Percentiles rank a stretch among this genome's conserved stretches.
Evolutionary conservation across 2,329 filamentous ascomycete species (phyloP).

Genomic region (Botryotinia convoluta): DNA sequence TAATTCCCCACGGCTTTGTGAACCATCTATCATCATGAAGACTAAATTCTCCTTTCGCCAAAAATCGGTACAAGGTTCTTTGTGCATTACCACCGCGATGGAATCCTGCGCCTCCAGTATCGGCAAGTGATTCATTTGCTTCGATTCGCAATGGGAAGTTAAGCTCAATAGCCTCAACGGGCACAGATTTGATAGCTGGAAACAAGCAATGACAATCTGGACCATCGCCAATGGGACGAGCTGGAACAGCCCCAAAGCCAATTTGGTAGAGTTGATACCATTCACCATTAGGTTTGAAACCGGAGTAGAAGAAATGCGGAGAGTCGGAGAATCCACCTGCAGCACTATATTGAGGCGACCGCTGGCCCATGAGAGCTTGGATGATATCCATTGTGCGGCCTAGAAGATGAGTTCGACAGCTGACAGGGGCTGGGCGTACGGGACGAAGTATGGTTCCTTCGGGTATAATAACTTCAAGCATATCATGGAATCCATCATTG

Average conservation of each 20-base stretch:
- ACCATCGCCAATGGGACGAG: constrained; percentile 14
- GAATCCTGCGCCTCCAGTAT: constrained; percentile 13
- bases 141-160: constrained; percentile 15
- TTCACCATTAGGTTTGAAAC: constrained; percentile 14
- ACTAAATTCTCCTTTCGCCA: constrained; percentile 12
- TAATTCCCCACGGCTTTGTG: constrained; percentile 15
- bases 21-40: constrained; percentile 18
- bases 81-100: constrained; percentile 13
- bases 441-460: constrained; percentile 11
- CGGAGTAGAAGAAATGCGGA: constrained; percentile 11
- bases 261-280: constrained; percentile 16
- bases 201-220: constrained; percentile 15
- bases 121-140: constrained; percentile 16
- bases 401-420: neutral
- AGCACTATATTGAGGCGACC: constrained; percentile 6
- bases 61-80: constrained; percentile 4
- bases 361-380: constrained; percentile 13
- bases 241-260: constrained; percentile 7
- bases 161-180: constrained; percentile 14
- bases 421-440: neutral
- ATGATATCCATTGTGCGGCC: constrained; percentile 6
- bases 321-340: constrained; percentile 14
- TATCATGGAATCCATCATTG: constrained; percentile 9
- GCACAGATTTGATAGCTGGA: constrained; percentile 11
- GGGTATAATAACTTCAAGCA: constrained; percentile 2